Base-by-base conservation (phyloP, 495 filamentous ascomycete genomes). In the Viridothelium virens region DNA sequence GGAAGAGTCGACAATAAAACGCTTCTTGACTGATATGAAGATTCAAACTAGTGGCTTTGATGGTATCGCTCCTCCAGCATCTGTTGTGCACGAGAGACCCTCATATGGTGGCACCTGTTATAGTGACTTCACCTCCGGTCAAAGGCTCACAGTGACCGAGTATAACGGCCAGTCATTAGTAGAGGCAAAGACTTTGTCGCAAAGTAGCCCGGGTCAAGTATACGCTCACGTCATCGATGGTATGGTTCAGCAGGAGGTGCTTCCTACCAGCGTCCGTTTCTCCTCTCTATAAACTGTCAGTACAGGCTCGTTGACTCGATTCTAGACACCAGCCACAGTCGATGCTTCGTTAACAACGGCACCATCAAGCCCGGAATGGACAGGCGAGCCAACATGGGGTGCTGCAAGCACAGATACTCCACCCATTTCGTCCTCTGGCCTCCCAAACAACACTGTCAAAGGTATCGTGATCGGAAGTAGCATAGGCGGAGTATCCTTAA, bases 211-310 rank as follows among this genome's bases (percentile, higher is more conserved):
- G 7, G 53, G 53, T 59, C 53, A 34, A 14, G 53, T 59, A 18
- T 36, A 59, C 31, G 31, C 53, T 36, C 53, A 59, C 36, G 53
- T 59, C n/a, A 59, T 59, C 7, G 53, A 59, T 59, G 53, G 53
- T 31, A 7, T 59, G 18, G 53, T 38, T 14, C 10, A 11, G 7
- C 53, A 59, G 31, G 31, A 4, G 31, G 53, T 36, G 5, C 31
- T 33, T 7, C 53, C 7, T 2, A 34, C 53, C 33, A 59, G 53
- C 31, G 53, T 59, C 7, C 33, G 53, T 59, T 36, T 7, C n/a
- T 33, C 3, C 10, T 9, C 2, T 36, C 31, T 18, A 34, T 31
- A 10, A 9, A 14, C 10, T 14, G 53, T 14, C 3, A 14, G 25
- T 9, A 34, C 7, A 3, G 33, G 7, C 5, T 18, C 36, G 53